These are phyloP conservation scores for Backusella luteola DNA, from an alignment of 192 early-diverging fungal species.

Conservation along the genomic window DNA sequence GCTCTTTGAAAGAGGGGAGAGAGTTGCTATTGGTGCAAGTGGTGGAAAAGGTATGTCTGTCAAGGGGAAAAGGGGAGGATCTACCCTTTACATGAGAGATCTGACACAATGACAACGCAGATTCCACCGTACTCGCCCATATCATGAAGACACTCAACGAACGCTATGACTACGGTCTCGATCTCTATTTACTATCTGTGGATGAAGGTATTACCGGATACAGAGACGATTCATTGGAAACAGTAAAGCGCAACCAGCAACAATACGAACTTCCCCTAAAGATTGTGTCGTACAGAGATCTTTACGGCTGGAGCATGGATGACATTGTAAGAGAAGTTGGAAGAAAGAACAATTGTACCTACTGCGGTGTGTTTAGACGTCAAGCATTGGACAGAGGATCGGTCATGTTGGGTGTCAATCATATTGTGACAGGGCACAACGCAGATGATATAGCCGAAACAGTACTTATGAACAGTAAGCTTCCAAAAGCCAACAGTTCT, in stretches of 20 bases:
- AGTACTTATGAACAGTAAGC: conserved; percentile 93
- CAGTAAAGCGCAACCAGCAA: conserved; percentile 92
- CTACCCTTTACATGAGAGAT: background rate
- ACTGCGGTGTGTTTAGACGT: conserved; percentile 97
- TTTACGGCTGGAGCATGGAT: conserved; percentile 99
- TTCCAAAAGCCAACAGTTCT: background rate
- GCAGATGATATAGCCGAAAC: conserved; percentile 99
- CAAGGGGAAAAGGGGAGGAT: background rate
- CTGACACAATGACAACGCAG: conserved; percentile 34
- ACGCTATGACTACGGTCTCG: conserved; percentile 87
- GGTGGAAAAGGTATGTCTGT: conserved; percentile 77
- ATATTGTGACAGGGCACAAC: conserved; percentile 98
- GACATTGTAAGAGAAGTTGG: conserved; percentile 93
- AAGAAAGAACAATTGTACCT: conserved; percentile 98
- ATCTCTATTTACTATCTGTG: conserved; percentile 88
- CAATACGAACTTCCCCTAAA: conserved; percentile 93
- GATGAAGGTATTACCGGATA: conserved; percentile 99
- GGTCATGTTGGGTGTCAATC: conserved; percentile 84
- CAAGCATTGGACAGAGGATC: conserved; percentile 97
- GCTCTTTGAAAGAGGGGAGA: conserved; percentile 83
- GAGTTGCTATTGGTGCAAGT: conserved; percentile 92
- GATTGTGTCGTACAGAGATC: conserved; percentile 91
- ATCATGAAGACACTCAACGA: conserved; percentile 93
- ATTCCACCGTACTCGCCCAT: conserved; percentile 96
- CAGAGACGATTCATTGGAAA: conserved; percentile 96